Base-by-base conservation (phyloP, 495 filamentous ascomycete genomes). In the Lasiosphaeria ovina region DNA sequence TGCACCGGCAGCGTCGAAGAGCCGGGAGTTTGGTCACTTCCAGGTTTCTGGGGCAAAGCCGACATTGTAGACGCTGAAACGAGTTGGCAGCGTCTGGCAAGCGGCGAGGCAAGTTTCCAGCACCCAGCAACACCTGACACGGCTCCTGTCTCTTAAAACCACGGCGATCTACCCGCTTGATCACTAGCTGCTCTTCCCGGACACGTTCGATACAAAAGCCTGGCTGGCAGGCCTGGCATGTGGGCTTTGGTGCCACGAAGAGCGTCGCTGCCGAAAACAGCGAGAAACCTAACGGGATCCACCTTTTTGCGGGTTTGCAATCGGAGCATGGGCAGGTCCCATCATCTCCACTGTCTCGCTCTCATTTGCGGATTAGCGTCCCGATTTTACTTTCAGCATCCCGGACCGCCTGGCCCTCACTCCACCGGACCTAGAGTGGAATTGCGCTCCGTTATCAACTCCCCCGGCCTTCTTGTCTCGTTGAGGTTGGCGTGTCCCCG, bases 21-120 rank as follows among this genome's bases (percentile, higher is more conserved):
- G 55, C 7, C 36, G n/a, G 24, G 24, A 24, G 24, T 24, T 24
- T n/a, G 35, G 40, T 9, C 38, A 17, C 16, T 31, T 7, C 9
- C 36, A 14, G 17, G 36, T 32, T 24, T 33, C n/a, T 11, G 11
- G 16, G 51, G 24, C 24, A 24, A 24, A 24, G 5, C 1, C 51
- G 16, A 17, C 33, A 35, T 48, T 47, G 7, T 48, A 11, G 54
- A 38, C 36, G 11, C 40, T 40, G 38, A 56, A 56, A 42, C 54
- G 9, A 32, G n/a, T 45, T 33, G 7, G 7, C 54, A 56, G 54
- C 38, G 36, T 17, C 44, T n/a, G 6, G 44, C 12, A 47, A 8
- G 44, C 44, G 44, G 44, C 44, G 6, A n/a, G 44, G 44, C 16
- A 5, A 42, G 8, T 9, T 8, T 42, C 24, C 24, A 24, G 24